Percentiles rank a stretch among this genome's conserved stretches.
Conservation (phyloP, 306 rosid species). For the Vachellia collinsii region DNA sequence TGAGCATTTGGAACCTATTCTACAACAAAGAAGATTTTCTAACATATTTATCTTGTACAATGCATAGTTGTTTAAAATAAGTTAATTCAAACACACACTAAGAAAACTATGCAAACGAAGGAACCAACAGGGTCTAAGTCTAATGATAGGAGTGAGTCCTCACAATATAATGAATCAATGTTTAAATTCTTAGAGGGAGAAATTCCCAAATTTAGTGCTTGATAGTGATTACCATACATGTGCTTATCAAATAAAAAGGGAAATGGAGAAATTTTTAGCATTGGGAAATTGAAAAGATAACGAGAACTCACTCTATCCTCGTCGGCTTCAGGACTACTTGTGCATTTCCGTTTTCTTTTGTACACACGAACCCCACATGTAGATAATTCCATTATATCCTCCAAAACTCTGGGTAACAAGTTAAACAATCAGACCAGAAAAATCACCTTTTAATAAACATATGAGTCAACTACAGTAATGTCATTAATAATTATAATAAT, state of each 20-base stretch:
- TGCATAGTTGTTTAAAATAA: too few relatives aligned
- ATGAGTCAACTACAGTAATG: not conserved
- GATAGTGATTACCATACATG: too few relatives aligned
- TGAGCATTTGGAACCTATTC: too few relatives aligned
- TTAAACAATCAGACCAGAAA: not conserved
- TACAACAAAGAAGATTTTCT: too few relatives aligned
- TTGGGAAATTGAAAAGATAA: not conserved
- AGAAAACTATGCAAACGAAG: too few relatives aligned
- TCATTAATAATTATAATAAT: not conserved
- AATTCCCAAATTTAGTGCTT: too few relatives aligned
- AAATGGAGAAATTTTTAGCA: not conserved
- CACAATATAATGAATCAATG: too few relatives aligned
- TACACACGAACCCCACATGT: not conserved
- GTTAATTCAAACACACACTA: too few relatives aligned
- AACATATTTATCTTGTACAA: too few relatives aligned
- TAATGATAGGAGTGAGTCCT: too few relatives aligned
- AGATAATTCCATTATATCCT: not conserved
- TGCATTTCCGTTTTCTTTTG: not conserved
- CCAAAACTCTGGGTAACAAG: not conserved
- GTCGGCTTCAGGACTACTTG: not conserved
- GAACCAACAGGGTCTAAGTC: too few relatives aligned
- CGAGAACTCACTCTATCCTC: slow-evolving; percentile 14
- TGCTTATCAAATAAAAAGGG: not conserved
- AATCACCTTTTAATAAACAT: not conserved
- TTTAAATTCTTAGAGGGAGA: too few relatives aligned